Conservation (phyloP, 2,329 filamentous ascomycete genomes). For the Pseudogymnoascus sp. region DNA sequence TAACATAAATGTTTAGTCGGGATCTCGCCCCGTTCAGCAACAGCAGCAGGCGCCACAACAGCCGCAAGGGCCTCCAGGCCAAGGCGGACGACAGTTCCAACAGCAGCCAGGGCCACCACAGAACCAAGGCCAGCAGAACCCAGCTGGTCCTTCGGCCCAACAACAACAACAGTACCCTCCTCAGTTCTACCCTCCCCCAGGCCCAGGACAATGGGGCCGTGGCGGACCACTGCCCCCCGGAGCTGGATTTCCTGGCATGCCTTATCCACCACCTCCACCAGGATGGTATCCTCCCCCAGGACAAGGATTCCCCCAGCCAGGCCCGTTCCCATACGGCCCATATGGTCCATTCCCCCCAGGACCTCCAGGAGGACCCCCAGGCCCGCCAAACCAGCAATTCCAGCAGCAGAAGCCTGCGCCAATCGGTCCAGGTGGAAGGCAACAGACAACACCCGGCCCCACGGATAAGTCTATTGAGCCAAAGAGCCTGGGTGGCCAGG, state of each 20-base stretch:
- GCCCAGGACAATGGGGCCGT: slow-evolving; percentile 45
- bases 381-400: slow-evolving; percentile 22
- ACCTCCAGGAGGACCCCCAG: slow-evolving; percentile 24
- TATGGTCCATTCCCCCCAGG: slow-evolving; percentile 54
- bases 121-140: slow-evolving; percentile 16
- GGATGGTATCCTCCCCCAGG: slow-evolving; percentile 62
- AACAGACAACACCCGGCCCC: slow-evolving; percentile 34
- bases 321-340: slow-evolving; percentile 39
- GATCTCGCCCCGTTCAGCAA: slow-evolving; percentile 1
- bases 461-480: slow-evolving; percentile 42
- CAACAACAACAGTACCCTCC: slow-evolving; percentile 33
- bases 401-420: slow-evolving; percentile 36
- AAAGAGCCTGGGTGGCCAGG: slow-evolving; percentile 40
- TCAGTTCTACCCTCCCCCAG: slow-evolving; percentile 30
- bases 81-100: slow-evolving; percentile 13
- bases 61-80: slow-evolving; percentile 12
- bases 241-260: slow-evolving; percentile 64
- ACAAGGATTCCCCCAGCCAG: slow-evolving; percentile 40
- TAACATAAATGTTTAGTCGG: slow-evolving; percentile 3
- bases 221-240: slow-evolving; percentile 41
- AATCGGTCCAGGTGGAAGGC: slow-evolving; percentile 41
- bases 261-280: slow-evolving; percentile 55
- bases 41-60: slow-evolving; percentile 14
- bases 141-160: slow-evolving; percentile 14
- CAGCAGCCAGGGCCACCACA: slow-evolving; percentile 16